Conservation (phyloP, 2,329 filamentous ascomycete genomes). For the Helotiales sp. region DNA sequence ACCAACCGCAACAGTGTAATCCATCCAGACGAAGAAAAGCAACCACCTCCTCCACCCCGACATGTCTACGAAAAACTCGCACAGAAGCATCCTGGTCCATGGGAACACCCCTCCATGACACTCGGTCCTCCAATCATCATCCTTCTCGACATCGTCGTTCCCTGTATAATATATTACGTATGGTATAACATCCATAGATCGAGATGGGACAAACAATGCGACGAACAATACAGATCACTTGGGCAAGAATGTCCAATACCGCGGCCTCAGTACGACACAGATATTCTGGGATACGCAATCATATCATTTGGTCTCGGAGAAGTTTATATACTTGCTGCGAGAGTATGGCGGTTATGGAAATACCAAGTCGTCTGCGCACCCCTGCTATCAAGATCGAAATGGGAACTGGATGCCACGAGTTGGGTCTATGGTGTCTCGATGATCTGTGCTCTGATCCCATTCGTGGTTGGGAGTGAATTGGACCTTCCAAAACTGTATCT, state of each 20-base stretch:
- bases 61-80: conserved; percentile 24
- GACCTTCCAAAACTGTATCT: conserved; percentile 26
- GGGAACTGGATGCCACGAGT: conserved; percentile 26
- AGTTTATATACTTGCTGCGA: conserved; percentile 22
- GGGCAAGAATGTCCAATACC: conserved; percentile 11
- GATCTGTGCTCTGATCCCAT: conserved; percentile 25
- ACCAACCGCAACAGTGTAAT: neutral
- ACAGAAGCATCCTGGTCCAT: conserved; percentile 24
- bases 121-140: conserved; percentile 25
- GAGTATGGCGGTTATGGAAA: conserved; percentile 16
- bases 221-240: neutral
- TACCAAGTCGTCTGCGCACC: conserved; percentile 24
- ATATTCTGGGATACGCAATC: conserved; percentile 25
- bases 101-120: conserved; percentile 27
- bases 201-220: conserved; percentile 16
- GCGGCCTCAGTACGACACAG: conserved; percentile 20
- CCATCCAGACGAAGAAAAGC: neutral
- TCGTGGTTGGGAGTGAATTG: conserved; percentile 19
- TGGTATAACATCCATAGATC: conserved; percentile 19
- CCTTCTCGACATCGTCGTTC: conserved; percentile 25
- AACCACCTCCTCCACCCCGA: neutral
- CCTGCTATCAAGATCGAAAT: conserved; percentile 22
- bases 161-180: conserved; percentile 27
- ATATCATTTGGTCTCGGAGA: conserved; percentile 24
- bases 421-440: conserved; percentile 27